Percentiles rank a stretch among this genome's conserved stretches.
Conservation (phyloP, 1,284 basidiomycete genomes). For the Apiotrichum brassicae region DNA sequence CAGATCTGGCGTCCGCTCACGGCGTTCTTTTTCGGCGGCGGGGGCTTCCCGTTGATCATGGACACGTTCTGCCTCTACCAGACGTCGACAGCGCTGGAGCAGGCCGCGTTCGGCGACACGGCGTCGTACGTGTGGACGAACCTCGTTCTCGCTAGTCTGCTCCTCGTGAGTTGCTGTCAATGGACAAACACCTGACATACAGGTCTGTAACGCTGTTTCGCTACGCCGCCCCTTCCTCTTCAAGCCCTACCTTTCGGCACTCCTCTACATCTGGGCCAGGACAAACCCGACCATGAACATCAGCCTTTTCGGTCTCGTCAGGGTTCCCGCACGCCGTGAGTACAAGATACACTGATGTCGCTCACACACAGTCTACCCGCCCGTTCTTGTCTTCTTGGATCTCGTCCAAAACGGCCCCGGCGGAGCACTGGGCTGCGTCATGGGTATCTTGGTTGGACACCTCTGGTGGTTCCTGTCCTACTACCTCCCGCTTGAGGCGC, state of each 20-base stretch:
- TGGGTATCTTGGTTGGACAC: constrained; percentile 43
- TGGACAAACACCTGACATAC: neutral
- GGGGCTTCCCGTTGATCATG: constrained; percentile 34
- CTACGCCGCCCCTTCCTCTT: constrained; percentile 32
- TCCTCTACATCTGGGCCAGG: constrained; percentile 43
- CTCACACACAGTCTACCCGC: constrained; percentile 38
- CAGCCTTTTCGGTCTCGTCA: constrained; percentile 42
- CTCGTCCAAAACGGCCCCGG: constrained; percentile 32
- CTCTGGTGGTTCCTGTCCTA: constrained; percentile 44
- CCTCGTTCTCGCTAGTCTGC: constrained; percentile 3
- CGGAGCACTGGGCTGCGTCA: constrained; percentile 31
- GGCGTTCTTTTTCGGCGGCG: constrained; percentile 43
- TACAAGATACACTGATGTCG: neutral
- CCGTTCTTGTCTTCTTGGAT: constrained; percentile 37
- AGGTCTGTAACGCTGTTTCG: constrained; percentile 29
- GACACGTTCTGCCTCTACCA: constrained; percentile 44
- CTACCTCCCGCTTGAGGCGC: constrained; percentile 40
- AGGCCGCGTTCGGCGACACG: constrained; percentile 32
- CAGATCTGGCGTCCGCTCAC: constrained; percentile 40
- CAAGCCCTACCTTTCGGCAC: constrained; percentile 37
- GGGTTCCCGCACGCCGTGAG: constrained; percentile 42
- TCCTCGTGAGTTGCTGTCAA: constrained; percentile 29
- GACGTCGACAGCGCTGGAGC: constrained; percentile 40
- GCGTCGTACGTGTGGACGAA: constrained; percentile 43
- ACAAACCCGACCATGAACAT: constrained; percentile 41